Evolutionary conservation across 2,329 filamentous ascomycete genomes (phyloP).

Genomic region (Cladosporium velox): DNA sequence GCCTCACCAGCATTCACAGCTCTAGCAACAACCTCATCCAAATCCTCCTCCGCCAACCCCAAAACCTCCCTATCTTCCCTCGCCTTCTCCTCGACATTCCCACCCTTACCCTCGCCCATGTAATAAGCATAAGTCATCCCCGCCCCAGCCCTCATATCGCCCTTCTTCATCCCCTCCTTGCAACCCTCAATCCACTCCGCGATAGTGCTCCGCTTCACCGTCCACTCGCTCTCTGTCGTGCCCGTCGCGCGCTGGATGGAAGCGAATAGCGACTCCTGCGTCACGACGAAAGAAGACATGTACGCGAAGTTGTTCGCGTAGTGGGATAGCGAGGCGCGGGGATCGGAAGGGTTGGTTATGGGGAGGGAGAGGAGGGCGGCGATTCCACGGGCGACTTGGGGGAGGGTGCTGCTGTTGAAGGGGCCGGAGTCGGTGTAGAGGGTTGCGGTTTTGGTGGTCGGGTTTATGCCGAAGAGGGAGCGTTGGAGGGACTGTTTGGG

Average conservation of each 20-base stretch:
- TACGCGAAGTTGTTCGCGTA: constrained; percentile 41
- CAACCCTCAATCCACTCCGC: constrained; percentile 53
- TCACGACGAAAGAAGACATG: constrained; percentile 40
- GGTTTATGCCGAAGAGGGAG: constrained; percentile 43
- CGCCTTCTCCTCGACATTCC: constrained; percentile 36
- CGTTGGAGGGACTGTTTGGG: constrained; percentile 9
- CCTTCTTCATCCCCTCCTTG: constrained; percentile 45
- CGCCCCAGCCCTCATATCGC: constrained; percentile 43
- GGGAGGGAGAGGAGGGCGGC: constrained; percentile 39
- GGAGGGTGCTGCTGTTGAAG: constrained; percentile 39
- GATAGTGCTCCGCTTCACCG: constrained; percentile 27
- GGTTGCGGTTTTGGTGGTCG: constrained; percentile 26
- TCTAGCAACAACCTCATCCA: constrained; percentile 41
- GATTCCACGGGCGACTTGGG: constrained; percentile 37
- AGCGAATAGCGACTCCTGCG: constrained; percentile 42
- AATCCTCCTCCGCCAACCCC: constrained; percentile 41
- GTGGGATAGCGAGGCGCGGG: constrained; percentile 39
- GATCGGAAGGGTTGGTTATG: constrained; percentile 23
- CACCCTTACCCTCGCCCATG: constrained; percentile 28
- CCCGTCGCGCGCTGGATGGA: constrained; percentile 38
- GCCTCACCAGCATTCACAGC: constrained; percentile 27
- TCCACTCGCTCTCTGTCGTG: constrained; percentile 42
- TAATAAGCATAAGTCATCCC: constrained; percentile 28
- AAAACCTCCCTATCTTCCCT: constrained; percentile 40
- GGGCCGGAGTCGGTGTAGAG: constrained; percentile 40